These are phyloP conservation scores for Filobasidium floriforme DNA, from an alignment of 768 basidiomycete genomes.

Conservation along the genomic window DNA sequence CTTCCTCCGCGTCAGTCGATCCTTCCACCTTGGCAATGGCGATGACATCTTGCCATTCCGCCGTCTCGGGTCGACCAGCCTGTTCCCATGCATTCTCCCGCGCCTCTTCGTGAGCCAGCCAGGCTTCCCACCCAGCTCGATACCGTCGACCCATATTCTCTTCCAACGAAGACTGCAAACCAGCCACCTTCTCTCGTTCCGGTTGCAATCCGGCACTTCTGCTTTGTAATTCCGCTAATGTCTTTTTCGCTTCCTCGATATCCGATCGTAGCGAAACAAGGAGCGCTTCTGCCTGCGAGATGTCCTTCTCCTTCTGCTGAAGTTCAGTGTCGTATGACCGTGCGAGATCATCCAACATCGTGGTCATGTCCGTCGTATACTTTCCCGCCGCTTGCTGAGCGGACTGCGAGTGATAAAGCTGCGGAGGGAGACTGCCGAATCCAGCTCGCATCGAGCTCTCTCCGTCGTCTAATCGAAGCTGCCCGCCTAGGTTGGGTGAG, in stretches of 20 bases:
- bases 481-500: conserved; percentile 71
- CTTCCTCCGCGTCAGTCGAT: conserved; percentile 48
- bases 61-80: conserved; percentile 49
- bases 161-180: conserved; percentile 60
- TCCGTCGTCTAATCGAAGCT: conserved; percentile 35
- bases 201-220: conserved; percentile 31
- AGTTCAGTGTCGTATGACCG: conserved; percentile 86
- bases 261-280: conserved; percentile 81
- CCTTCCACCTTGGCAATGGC: conserved; percentile 28
- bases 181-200: conserved; percentile 40
- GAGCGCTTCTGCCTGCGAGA: conserved; percentile 77
- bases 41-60: conserved; percentile 41
- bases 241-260: conserved; percentile 59
- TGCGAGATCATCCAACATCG: conserved; percentile 79
- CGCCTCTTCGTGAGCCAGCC: conserved; percentile 75
- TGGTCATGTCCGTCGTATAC: conserved; percentile 73
- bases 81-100: conserved; percentile 63
- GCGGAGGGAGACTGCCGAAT: conserved; percentile 46
- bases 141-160: conserved; percentile 74
- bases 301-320: conserved; percentile 81
- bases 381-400: conserved; percentile 79
- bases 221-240: conserved; percentile 44
- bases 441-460: conserved; percentile 3
- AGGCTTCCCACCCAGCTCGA: conserved; percentile 83
- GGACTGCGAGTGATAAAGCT: conserved; percentile 73